Conservation (phyloP, 345 rosid genomes). For the Lepidium africanum region DNA sequence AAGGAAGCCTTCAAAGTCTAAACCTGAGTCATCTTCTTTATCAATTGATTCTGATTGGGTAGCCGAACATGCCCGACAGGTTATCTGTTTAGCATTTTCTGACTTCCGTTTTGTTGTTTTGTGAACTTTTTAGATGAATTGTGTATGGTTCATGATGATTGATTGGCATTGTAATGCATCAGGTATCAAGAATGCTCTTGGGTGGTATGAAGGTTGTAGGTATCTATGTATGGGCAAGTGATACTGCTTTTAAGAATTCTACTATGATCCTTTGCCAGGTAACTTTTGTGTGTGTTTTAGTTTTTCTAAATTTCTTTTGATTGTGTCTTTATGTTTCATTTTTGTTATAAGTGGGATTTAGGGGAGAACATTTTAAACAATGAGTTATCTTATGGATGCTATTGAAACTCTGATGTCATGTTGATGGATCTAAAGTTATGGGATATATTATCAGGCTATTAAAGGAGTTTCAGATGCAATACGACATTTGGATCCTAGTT, state of each 20-base stretch:
- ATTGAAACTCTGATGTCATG: not conserved
- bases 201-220: constrained; percentile 91
- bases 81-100: constrained; percentile 10
- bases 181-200: constrained; percentile 85
- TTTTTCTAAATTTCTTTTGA: not conserved
- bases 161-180: constrained; percentile 1
- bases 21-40: constrained; percentile 57
- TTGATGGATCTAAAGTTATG: not conserved
- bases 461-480: constrained; percentile 70
- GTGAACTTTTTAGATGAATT: not conserved
- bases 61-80: constrained; percentile 92
- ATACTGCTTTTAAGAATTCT: constrained; percentile 68
- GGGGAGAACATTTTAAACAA: not conserved
- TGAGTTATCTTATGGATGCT: not conserved
- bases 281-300: not conserved
- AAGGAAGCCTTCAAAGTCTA: constrained; percentile 54
- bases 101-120: not conserved
- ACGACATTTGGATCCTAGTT: constrained; percentile 35
- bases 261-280: constrained; percentile 71
- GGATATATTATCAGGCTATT: constrained; percentile 37
- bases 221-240: constrained; percentile 85
- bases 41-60: constrained; percentile 74
- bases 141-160: not conserved
- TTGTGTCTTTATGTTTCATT: not conserved
- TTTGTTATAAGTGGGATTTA: not conserved